phyloP scores from a whole-genome alignment of 2,329 filamentous ascomycete species.

The Venturia asperata region DNA sequence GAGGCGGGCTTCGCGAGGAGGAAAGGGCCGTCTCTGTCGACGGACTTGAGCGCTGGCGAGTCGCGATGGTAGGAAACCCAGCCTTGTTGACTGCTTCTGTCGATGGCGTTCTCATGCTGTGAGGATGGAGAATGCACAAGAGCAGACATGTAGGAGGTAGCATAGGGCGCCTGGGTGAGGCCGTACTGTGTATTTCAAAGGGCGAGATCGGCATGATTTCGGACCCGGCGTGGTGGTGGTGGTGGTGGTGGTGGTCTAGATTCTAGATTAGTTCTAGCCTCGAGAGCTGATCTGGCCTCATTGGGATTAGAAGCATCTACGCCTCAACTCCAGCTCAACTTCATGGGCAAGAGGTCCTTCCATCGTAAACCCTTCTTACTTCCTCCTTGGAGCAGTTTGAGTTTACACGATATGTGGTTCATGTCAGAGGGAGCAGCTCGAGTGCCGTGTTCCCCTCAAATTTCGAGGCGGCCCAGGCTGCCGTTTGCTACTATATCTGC shows the following conservation, averaged over 20 bases:
- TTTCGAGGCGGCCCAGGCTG: neutral
- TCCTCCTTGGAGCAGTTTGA: too few relatives aligned
- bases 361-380: neutral
- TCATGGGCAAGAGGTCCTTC: neutral
- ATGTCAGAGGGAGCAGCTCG: neutral
- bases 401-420: too few relatives aligned
- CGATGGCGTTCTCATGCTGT: too few relatives aligned
- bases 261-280: too few relatives aligned
- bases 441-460: neutral
- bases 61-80: too few relatives aligned
- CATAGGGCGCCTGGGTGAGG: too few relatives aligned
- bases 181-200: too few relatives aligned
- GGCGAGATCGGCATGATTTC: too few relatives aligned
- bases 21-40: neutral
- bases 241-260: too few relatives aligned
- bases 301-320: neutral
- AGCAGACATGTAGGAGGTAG: neutral
- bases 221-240: too few relatives aligned
- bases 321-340: neutral
- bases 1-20: neutral
- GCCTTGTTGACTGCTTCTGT: too few relatives aligned
- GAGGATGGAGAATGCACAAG: too few relatives aligned
- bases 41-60: neutral
- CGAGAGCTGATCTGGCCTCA: neutral
- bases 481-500: neutral